A percentile compares a stretch with the other conserved stretches of the same genome.
Conservation (phyloP, 2,329 filamentous ascomycete species). For the Neospermospora avenae region DNA sequence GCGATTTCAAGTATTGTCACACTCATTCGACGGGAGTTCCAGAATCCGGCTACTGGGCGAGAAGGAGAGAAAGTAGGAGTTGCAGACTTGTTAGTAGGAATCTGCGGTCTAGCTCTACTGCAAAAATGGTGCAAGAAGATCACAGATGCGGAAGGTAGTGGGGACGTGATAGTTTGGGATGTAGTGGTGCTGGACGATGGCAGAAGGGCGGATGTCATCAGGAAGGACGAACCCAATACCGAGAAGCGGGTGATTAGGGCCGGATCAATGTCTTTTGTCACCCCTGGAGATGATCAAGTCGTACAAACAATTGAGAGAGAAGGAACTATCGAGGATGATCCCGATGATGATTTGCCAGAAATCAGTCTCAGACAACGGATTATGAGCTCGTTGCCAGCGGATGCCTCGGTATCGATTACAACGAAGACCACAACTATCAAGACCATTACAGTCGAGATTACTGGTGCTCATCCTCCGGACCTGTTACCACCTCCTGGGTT, state of each 20-base stretch:
- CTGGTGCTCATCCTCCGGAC: conserved; percentile 48
- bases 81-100: conserved; percentile 56
- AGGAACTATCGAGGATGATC: conserved; percentile 38
- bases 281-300: conserved; percentile 30
- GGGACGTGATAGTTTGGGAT: conserved; percentile 63
- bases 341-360: conserved; percentile 41
- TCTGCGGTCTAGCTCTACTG: conserved; percentile 59
- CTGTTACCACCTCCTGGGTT: conserved; percentile 56
- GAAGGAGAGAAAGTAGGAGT: conserved; percentile 59
- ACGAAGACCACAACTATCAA: conserved; percentile 59
- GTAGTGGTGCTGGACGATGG: conserved; percentile 60
- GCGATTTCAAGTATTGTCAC: conserved; percentile 66
- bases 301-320: conserved; percentile 38
- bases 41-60: conserved; percentile 57
- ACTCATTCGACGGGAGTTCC: conserved; percentile 61
- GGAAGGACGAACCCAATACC: conserved; percentile 21
- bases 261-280: conserved; percentile 37
- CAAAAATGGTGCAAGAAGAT: conserved; percentile 54
- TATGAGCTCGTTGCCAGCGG: conserved; percentile 50
- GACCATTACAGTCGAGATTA: conserved; percentile 62
- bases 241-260: conserved; percentile 32
- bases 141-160: conserved; percentile 48
- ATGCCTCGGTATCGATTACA: conserved; percentile 57
- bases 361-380: conserved; percentile 51
- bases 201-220: conserved; percentile 52